phyloP scores from a whole-genome alignment of 2,329 filamentous ascomycete species.

The Didymella keratinophila region DNA sequence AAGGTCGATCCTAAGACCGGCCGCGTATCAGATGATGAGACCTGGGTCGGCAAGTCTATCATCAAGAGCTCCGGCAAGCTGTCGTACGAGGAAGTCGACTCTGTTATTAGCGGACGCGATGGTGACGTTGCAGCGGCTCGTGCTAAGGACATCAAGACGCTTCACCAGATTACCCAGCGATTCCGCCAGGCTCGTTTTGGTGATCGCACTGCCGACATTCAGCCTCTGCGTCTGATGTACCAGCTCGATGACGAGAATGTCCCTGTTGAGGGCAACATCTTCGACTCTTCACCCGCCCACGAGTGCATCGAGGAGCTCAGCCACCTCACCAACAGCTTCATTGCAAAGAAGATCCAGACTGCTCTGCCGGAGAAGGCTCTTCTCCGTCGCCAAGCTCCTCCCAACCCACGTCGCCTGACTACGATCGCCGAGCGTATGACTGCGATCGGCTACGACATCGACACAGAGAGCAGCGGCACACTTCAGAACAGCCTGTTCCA shows the following conservation, averaged over 20 bases:
- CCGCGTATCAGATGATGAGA: conserved; percentile 80
- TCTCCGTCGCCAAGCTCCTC: conserved; percentile 83
- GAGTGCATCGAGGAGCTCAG: conserved; percentile 95
- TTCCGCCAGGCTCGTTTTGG: conserved; percentile 89
- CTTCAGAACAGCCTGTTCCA: conserved; percentile 96
- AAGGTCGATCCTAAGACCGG: conserved; percentile 84
- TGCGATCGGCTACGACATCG: conserved; percentile 87
- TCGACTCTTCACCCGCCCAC: conserved; percentile 86
- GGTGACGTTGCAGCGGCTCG: conserved; percentile 71
- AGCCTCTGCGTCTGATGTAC: conserved; percentile 86
- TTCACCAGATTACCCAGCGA: conserved; percentile 83
- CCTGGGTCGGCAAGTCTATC: conserved; percentile 92
- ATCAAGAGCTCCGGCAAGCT: conserved; percentile 91
- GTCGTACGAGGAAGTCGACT: conserved; percentile 84
- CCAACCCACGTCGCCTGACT: conserved; percentile 86
- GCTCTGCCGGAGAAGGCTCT: conserved; percentile 91
- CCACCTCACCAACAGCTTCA: conserved; percentile 89
- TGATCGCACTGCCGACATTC: conserved; percentile 78
- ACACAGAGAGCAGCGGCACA: conserved; percentile 85
- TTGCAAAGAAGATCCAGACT: conserved; percentile 82
- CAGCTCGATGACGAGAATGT: conserved; percentile 98
- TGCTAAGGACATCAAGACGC: conserved; percentile 78
- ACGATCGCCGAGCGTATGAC: conserved; percentile 94
- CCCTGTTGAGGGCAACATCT: conserved; percentile 94
- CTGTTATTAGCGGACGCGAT: conserved; percentile 73